Conservation (phyloP, 1,139 yeast genomes). For the Debaryomyces subglobosus region DNA sequence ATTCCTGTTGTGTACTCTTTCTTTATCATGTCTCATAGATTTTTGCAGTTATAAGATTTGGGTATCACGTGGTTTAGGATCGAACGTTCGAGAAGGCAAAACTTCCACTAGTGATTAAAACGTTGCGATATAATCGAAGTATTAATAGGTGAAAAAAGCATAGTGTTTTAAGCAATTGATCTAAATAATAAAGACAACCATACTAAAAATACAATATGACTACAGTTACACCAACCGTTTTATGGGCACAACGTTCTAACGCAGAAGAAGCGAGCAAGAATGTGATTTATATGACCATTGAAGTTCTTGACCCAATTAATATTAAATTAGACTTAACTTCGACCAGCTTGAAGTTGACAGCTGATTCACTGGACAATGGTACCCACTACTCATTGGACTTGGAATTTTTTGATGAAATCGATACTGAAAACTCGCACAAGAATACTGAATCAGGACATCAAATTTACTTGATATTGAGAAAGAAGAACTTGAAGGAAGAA, state of each 20-base stretch:
- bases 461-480: conserved; percentile 68
- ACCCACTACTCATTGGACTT: conserved; percentile 59
- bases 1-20: background rate
- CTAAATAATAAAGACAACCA: background rate
- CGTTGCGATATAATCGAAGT: conserved; percentile 2
- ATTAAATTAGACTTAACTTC: conserved; percentile 66
- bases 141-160: background rate
- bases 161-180: conserved; percentile 3
- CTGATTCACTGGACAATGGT: conserved; percentile 54
- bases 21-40: background rate
- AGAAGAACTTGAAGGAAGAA: conserved; percentile 67
- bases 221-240: conserved; percentile 43
- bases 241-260: conserved; percentile 96
- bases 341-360: conserved; percentile 58
- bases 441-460: conserved; percentile 69
- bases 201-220: conserved; percentile 9
- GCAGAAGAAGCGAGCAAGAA: conserved; percentile 72
- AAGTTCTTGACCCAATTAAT: conserved; percentile 69
- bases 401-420: conserved; percentile 75
- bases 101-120: conserved; percentile 1
- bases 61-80: background rate
- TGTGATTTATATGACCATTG: conserved; percentile 71
- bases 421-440: conserved; percentile 63
- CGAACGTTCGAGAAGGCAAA: conserved; percentile 4
- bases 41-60: background rate